Evolutionary conservation across 257 asterid species (phyloP).

Genomic region (Rubia yunnanensis): DNA sequence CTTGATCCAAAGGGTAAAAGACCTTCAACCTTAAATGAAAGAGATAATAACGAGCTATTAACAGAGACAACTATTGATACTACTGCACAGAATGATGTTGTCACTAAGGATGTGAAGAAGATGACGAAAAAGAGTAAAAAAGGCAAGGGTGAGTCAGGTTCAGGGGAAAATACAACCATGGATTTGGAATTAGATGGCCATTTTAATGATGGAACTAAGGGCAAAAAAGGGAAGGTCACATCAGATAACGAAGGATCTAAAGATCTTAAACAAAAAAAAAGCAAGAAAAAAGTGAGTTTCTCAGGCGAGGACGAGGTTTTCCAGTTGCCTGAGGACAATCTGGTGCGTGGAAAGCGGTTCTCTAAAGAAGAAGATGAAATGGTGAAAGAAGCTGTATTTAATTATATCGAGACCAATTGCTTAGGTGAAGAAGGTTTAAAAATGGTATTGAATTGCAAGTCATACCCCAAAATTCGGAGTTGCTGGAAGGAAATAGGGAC

Average conservation of each 20-base stretch:
- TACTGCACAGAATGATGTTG: not conserved
- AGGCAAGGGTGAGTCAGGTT: not conserved
- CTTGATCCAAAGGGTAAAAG: not conserved
- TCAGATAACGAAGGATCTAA: not conserved
- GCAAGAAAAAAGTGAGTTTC: conserved; percentile 8
- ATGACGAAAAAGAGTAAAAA: conserved; percentile 11
- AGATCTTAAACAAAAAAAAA: conserved; percentile 1
- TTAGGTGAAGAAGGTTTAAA: conserved; percentile 27
- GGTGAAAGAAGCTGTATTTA: conserved; percentile 19
- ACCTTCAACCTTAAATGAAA: too few relatives aligned
- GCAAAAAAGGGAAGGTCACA: not conserved
- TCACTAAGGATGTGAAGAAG: not conserved
- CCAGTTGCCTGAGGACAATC: not conserved
- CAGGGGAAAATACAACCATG: not conserved
- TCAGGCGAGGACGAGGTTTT: conserved; percentile 4
- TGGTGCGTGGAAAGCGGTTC: conserved; percentile 11
- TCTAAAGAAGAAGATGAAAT: conserved; percentile 22
- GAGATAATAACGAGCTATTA: too few relatives aligned
- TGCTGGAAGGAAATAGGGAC: conserved; percentile 25
- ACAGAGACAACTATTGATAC: not conserved
- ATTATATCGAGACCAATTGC: conserved; percentile 15
- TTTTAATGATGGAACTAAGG: not conserved
- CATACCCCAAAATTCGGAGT: conserved; percentile 14
- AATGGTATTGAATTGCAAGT: conserved; percentile 18
- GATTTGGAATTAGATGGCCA: not conserved